Base-by-base conservation (phyloP, 805 yeast genomes). In the Kluyveromyces aestuarii region DNA sequence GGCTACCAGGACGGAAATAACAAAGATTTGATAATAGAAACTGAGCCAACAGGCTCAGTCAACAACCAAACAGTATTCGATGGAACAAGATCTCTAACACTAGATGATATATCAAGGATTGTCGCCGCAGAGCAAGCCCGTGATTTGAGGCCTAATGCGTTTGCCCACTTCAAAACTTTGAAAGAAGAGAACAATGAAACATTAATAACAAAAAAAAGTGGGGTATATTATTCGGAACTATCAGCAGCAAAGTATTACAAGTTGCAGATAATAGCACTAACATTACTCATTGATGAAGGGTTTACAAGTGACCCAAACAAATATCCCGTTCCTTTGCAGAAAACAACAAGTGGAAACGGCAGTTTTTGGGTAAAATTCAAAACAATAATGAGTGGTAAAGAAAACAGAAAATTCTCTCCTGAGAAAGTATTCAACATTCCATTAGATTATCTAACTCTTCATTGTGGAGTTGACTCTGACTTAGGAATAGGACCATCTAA, bases 71-170 rank as follows among this genome's bases (percentile, higher is more conserved):
- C 38, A 8, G 72, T 87, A 44, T 75, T 89, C 48, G 80, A 83
- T 58, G 85, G 81, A 59, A 95, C 91, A 56, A 87, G 85, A 56
- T 83, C 91, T 0, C 75, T 93, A 47, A 91, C 97, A 0, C 75
- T 93, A 57, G 98, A 93, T 66, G 99, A 93, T 66, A 93, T 93
- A 57, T 96, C 98, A 8, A 76, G 98, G 55, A 91, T 93, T 61
- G 97, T 93, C 8, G 96, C 97, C 2, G 91, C 96, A 9, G 97
- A 93, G 59, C 96, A 91, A 65, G 96, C 98, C 0, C 74, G 96
- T 53, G 96, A 87, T 52, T 84, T 86, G 60, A 76, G 96, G 50
- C 96, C 97, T 2, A 89, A 89, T 65, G 96, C 96, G 0, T 90
- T 84, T 68, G 82, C 84, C 50, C 95, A 85, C 66, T 90, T 85